phyloP scores from a whole-genome alignment of 2,329 filamentous ascomycete genomes.

The Geosmithia morbida region DNA sequence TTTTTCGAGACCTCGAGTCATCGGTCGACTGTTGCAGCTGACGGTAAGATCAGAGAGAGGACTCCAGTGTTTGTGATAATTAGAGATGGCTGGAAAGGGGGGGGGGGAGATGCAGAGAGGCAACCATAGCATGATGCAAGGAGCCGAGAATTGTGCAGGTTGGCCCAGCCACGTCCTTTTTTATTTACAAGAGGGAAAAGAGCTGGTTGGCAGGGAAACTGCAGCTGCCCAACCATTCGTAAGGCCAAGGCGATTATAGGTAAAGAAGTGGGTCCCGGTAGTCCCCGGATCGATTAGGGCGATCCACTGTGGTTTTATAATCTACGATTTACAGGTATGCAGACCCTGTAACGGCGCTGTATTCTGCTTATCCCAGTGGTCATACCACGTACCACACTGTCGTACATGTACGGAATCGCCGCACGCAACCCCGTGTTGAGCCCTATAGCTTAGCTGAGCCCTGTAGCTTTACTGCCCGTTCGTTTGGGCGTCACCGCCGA shows the following conservation, averaged over 20 bases:
- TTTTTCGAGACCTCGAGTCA: background rate
- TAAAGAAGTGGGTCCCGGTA: too few relatives aligned
- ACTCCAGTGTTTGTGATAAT: background rate
- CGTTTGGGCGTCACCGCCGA: too few relatives aligned
- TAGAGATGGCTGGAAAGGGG: conserved; percentile 1
- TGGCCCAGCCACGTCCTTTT: conserved; percentile 17
- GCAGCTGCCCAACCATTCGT: conserved; percentile 4
- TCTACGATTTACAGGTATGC: too few relatives aligned
- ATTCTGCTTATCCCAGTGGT: too few relatives aligned
- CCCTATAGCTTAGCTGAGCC: too few relatives aligned
- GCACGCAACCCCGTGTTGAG: too few relatives aligned
- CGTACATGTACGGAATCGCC: too few relatives aligned
- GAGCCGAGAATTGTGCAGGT: background rate
- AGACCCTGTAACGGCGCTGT: too few relatives aligned
- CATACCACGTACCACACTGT: too few relatives aligned
- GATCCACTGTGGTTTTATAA: too few relatives aligned
- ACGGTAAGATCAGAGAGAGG: background rate
- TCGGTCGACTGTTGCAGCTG: background rate
- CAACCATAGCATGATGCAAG: conserved; percentile 5
- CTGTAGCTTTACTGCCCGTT: too few relatives aligned
- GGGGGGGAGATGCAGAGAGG: background rate
- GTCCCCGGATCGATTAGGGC: too few relatives aligned
- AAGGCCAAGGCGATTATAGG: background rate
- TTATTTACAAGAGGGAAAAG: conserved; percentile 11
- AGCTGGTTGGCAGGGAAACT: conserved; percentile 12